phyloP scores from a whole-genome alignment of 345 rosid genomes.

The Noccaea bulbosa region DNA sequence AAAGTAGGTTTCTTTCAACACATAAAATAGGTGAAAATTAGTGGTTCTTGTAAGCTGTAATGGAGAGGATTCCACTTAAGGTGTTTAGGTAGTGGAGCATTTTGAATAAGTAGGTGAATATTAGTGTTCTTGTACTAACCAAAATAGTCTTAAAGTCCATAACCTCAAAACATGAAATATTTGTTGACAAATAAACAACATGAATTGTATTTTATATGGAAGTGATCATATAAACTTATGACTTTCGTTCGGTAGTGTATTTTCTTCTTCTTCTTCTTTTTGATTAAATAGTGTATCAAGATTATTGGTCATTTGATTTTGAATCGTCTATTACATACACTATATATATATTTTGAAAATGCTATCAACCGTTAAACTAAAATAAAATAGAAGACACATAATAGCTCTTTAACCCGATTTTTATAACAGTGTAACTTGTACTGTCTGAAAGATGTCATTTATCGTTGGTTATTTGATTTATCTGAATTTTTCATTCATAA shows the following conservation, averaged over 20 bases:
- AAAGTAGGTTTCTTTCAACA: slow-evolving; percentile 28
- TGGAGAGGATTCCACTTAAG: slow-evolving; percentile 26
- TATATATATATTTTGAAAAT: not conserved
- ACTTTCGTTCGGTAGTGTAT: not conserved
- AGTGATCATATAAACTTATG: not conserved
- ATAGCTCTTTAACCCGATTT: not conserved
- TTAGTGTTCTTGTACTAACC: slow-evolving; percentile 34
- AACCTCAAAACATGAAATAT: slow-evolving; percentile 9
- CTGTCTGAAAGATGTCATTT: not conserved
- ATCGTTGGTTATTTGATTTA: not conserved
- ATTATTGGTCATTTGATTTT: slow-evolving; percentile 2
- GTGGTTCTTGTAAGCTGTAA: slow-evolving; percentile 25
- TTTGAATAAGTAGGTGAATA: slow-evolving; percentile 33
- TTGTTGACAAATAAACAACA: not conserved
- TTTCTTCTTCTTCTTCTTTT: not conserved
- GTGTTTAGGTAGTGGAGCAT: slow-evolving; percentile 40
- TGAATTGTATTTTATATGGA: not conserved
- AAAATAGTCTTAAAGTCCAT: slow-evolving; percentile 10
- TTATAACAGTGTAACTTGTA: not conserved
- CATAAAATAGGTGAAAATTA: slow-evolving; percentile 24
- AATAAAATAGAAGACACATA: not conserved
- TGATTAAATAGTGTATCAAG: no score
- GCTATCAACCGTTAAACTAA: not conserved
- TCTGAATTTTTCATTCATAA: not conserved
- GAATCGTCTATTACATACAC: not conserved